Conservation (phyloP, 192 early-diverging fungal species). For the Helicostylum pulchrum region DNA sequence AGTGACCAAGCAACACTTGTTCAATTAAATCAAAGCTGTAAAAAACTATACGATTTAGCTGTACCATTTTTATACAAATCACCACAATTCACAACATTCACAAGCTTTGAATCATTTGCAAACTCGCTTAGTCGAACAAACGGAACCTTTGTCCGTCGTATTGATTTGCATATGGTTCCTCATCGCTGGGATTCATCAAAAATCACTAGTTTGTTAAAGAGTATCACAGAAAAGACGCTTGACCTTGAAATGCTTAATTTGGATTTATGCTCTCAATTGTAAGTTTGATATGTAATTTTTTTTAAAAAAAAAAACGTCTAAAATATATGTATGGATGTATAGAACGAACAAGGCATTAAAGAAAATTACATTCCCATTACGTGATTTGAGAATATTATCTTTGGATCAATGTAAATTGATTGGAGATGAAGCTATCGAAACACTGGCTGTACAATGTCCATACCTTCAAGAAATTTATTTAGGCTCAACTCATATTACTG, state of each 20-base stretch:
- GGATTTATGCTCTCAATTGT: constrained; percentile 8
- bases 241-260: constrained; percentile 11
- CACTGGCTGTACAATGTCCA: not conserved
- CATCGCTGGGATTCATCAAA: constrained; percentile 2
- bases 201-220: not conserved
- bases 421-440: not conserved
- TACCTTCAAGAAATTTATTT: constrained; percentile 5
- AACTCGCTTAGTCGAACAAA: not conserved
- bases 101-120: constrained; percentile 1
- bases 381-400: constrained; percentile 3
- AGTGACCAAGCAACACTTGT: not conserved
- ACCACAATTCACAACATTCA: constrained; percentile 4
- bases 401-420: constrained; percentile 10
- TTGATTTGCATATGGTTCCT: constrained; percentile 9
- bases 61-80: not conserved
- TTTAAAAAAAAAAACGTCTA: not conserved
- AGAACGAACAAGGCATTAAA: constrained; percentile 3
- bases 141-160: not conserved
- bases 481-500: not conserved
- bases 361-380: not conserved
- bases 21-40: not conserved
- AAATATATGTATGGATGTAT: not conserved
- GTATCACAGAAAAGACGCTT: not conserved
- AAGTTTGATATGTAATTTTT: not conserved
- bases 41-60: not conserved